These are phyloP conservation scores for Aspergillus candidus DNA, from an alignment of 2,329 filamentous ascomycete species.

Conservation along the genomic window DNA sequence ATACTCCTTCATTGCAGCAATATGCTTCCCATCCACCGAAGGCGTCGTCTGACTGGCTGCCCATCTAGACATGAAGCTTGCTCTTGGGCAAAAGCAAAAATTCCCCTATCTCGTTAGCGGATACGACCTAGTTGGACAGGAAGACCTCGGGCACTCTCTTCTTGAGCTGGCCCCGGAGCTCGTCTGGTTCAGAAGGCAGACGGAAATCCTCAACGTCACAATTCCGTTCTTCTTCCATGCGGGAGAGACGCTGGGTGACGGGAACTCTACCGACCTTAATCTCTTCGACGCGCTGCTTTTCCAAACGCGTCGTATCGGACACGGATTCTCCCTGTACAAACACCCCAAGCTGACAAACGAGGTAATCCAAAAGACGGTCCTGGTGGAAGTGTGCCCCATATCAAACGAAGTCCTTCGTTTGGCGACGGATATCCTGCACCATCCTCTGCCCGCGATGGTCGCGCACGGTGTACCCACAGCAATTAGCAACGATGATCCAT, in stretches of 20 bases:
- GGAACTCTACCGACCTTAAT: slow-evolving; percentile 69
- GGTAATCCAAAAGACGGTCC: slow-evolving; percentile 76
- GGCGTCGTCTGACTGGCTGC: slow-evolving; percentile 52
- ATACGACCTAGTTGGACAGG: slow-evolving; percentile 83
- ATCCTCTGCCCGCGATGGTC: slow-evolving; percentile 75
- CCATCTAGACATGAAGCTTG: slow-evolving; percentile 70
- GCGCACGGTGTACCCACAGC: slow-evolving; percentile 74
- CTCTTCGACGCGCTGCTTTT: slow-evolving; percentile 81
- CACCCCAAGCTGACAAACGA: slow-evolving; percentile 81
- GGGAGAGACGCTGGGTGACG: slow-evolving; percentile 79
- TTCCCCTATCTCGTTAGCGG: slow-evolving; percentile 74
- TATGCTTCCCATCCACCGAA: not conserved
- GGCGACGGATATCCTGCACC: slow-evolving; percentile 65
- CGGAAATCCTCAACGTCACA: slow-evolving; percentile 64
- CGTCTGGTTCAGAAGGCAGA: slow-evolving; percentile 86
- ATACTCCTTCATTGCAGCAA: too few species aligned
- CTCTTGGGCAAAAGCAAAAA: slow-evolving; percentile 70
- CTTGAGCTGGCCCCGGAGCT: slow-evolving; percentile 70
- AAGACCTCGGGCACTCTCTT: slow-evolving; percentile 71
- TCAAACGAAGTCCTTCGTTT: slow-evolving; percentile 81
- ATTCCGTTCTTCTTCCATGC: slow-evolving; percentile 94
- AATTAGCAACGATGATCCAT: slow-evolving; percentile 84
- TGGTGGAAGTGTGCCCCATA: slow-evolving; percentile 83
- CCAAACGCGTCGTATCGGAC: slow-evolving; percentile 77
- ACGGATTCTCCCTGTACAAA: slow-evolving; percentile 80